Evolutionary conservation across 2,329 filamentous ascomycete species (phyloP).

Genomic region (Sporothrix sp.): DNA sequence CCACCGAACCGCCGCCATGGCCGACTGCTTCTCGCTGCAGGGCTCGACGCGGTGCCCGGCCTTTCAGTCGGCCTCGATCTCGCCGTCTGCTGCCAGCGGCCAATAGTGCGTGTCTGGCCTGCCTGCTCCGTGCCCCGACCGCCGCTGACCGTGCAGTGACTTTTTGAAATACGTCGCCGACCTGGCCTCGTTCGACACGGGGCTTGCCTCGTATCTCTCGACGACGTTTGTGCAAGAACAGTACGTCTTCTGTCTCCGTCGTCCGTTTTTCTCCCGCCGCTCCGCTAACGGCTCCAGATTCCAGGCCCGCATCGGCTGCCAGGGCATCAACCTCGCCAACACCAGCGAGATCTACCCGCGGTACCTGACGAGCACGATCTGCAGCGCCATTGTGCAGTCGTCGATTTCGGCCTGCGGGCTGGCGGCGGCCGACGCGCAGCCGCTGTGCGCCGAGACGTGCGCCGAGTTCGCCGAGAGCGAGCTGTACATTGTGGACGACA

Average conservation of each 20-base stretch:
- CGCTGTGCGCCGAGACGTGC: constrained; percentile 84
- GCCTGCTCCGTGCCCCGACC: background rate
- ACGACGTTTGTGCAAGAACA: constrained; percentile 67
- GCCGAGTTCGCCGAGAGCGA: constrained; percentile 79
- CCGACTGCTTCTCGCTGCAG: constrained; percentile 54
- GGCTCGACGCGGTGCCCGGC: constrained; percentile 63
- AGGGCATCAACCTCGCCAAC: constrained; percentile 64
- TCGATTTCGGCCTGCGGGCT: constrained; percentile 63
- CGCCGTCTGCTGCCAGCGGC: constrained; percentile 32
- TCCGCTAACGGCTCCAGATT: constrained; percentile 48
- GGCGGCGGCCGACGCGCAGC: constrained; percentile 52
- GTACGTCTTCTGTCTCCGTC: constrained; percentile 40
- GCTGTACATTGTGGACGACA: constrained; percentile 69
- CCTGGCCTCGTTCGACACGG: constrained; percentile 64
- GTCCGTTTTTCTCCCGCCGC: background rate
- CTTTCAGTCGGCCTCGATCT: constrained; percentile 61
- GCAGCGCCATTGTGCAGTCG: constrained; percentile 88
- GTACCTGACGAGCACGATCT: constrained; percentile 85
- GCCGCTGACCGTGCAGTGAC: constrained; percentile 43
- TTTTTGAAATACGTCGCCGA: constrained; percentile 78
- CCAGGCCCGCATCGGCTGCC: constrained; percentile 69
- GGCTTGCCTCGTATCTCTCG: constrained; percentile 62
- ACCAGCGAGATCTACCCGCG: constrained; percentile 79
- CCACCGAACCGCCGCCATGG: constrained; percentile 24
- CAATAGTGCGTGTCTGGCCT: constrained; percentile 22